These are phyloP conservation scores for Trametes sp. DNA, from an alignment of 1,284 basidiomycete genomes.

Conservation along the genomic window DNA sequence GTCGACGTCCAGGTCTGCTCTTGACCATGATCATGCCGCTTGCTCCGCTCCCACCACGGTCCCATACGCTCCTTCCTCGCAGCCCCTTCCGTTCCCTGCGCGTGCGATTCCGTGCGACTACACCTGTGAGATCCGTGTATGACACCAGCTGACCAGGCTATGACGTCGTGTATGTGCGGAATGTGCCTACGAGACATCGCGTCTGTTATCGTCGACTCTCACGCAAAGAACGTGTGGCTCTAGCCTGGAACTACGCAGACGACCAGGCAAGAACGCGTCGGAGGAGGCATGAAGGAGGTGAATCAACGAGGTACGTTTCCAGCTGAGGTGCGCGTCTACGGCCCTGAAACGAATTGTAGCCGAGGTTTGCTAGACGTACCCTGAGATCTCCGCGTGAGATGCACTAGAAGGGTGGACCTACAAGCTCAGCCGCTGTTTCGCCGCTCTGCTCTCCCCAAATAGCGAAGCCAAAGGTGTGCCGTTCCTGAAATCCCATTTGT, in stretches of 20 bases:
- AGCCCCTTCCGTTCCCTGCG: not conserved
- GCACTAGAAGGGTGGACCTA: constrained; percentile 1
- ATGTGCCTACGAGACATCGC: not conserved
- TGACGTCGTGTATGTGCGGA: not conserved
- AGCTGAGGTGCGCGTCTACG: constrained; percentile 5
- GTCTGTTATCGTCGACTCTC: not conserved
- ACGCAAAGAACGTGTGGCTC: not conserved
- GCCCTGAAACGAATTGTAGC: constrained; percentile 6
- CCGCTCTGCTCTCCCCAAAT: not conserved
- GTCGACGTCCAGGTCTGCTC: not conserved
- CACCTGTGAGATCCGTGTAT: not conserved
- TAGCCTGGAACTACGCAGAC: not conserved
- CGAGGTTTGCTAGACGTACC: not conserved
- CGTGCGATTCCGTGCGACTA: not conserved
- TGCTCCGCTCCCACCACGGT: not conserved
- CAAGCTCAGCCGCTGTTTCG: not conserved
- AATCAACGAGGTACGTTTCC: not conserved
- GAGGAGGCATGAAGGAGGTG: not conserved
- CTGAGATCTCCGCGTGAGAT: constrained; percentile 9
- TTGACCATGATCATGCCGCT: not conserved
- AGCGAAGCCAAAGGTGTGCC: not conserved
- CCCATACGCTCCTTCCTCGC: not conserved
- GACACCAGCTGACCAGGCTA: constrained; percentile 16
- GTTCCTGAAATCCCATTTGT: constrained; percentile 1
- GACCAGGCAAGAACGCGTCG: not conserved